Conservation (phyloP, 2,329 filamentous ascomycete genomes). For the Colletotrichum godetiae region DNA sequence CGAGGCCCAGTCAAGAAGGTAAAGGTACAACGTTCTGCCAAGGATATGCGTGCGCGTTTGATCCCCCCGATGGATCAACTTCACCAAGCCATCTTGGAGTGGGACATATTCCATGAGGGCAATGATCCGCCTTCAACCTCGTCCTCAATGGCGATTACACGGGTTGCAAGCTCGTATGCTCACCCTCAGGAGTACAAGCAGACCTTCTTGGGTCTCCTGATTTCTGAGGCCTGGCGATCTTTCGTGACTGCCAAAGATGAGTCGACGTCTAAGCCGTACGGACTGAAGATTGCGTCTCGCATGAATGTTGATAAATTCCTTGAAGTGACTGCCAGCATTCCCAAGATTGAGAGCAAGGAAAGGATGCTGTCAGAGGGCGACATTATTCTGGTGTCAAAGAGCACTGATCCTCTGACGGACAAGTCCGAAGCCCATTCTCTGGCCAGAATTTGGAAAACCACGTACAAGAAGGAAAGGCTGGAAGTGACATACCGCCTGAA, state of each 20-base stretch:
- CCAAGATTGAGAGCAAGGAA: conserved; percentile 76
- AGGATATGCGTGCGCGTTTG: conserved; percentile 93
- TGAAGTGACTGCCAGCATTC: conserved; percentile 88
- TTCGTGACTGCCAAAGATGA: conserved; percentile 94
- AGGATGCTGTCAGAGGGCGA: conserved; percentile 84
- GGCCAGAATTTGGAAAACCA: conserved; percentile 83
- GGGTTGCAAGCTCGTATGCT: conserved; percentile 81
- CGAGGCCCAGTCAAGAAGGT: conserved; percentile 85
- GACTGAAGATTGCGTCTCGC: conserved; percentile 87
- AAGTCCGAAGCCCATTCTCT: conserved; percentile 81
- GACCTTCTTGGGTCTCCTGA: conserved; percentile 90
- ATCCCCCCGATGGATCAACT: conserved; percentile 88
- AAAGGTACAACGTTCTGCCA: conserved; percentile 82
- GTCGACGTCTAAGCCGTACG: conserved; percentile 81
- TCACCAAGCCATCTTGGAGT: conserved; percentile 87
- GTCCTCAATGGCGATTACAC: conserved; percentile 66
- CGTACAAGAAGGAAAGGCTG: conserved; percentile 81
- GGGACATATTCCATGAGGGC: conserved; percentile 93
- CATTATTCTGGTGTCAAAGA: conserved; percentile 85
- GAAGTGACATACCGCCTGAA: conserved; percentile 90
- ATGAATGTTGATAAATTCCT: conserved; percentile 93
- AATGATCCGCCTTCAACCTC: conserved; percentile 85
- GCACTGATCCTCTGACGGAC: conserved; percentile 75
- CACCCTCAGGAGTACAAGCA: conserved; percentile 84
- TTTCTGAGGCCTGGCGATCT: conserved; percentile 95